phyloP scores from a whole-genome alignment of 1,284 basidiomycete species.

The Pisolithus thermaeus region DNA sequence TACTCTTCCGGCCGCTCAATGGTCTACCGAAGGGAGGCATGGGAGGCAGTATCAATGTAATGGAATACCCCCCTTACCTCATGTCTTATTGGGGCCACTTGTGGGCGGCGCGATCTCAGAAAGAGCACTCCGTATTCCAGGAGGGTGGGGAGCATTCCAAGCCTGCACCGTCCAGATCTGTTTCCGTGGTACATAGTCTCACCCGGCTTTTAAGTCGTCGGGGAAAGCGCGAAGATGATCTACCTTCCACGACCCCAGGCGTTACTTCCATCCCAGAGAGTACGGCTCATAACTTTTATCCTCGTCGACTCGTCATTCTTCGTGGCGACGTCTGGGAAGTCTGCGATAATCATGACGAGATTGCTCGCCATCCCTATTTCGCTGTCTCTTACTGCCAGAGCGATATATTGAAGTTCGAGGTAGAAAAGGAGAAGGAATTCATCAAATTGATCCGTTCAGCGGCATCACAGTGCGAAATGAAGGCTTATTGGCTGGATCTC shows the following conservation, averaged over 20 bases:
- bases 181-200: background rate
- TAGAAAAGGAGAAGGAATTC: background rate
- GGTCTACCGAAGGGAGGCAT: background rate
- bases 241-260: too few relatives aligned
- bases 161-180: background rate
- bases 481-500: constrained; percentile 16
- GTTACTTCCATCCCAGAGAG: too few relatives aligned
- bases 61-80: constrained; percentile 10
- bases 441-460: constrained; percentile 5
- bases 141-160: background rate
- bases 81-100: constrained; percentile 11
- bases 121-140: constrained; percentile 10
- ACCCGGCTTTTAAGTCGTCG: constrained; percentile 1
- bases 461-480: background rate
- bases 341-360: background rate
- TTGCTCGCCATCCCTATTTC: constrained; percentile 7
- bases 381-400: constrained; percentile 12
- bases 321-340: constrained; percentile 3
- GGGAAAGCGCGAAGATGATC: too few relatives aligned
- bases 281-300: constrained; percentile 5
- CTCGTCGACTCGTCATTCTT: constrained; percentile 9
- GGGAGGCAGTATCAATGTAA: constrained; percentile 1
- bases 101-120: constrained; percentile 15
- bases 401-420: constrained; percentile 7
- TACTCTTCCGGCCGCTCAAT: too few relatives aligned